phyloP scores from a whole-genome alignment of 257 asterid genomes.

The Pogostemon cablin region DNA sequence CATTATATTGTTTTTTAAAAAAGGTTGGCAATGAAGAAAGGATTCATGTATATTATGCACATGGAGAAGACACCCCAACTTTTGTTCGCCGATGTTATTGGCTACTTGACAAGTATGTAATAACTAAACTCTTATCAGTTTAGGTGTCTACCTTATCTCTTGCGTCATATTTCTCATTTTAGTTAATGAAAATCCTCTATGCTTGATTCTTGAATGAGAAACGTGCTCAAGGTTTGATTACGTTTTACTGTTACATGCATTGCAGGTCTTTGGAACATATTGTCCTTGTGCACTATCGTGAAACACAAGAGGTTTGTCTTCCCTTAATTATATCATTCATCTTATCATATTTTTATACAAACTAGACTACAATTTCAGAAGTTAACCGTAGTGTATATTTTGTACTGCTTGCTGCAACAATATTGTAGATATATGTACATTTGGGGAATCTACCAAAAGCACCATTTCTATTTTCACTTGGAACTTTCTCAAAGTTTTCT shows the following conservation, averaged over 20 bases:
- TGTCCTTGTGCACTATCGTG: slow-evolving; percentile 98
- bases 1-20: slow-evolving; percentile 32
- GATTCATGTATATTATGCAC: slow-evolving; percentile 99
- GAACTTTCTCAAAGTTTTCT: neutral
- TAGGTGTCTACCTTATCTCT: slow-evolving; percentile 17
- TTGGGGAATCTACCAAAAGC: neutral
- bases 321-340: slow-evolving; percentile 23
- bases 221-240: slow-evolving; percentile 20
- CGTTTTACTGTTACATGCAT: slow-evolving; percentile 28
- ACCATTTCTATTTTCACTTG: neutral
- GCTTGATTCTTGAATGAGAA: slow-evolving; percentile 20
- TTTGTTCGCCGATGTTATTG: slow-evolving; percentile 99
- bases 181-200: slow-evolving; percentile 25
- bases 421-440: neutral
- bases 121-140: slow-evolving; percentile 26
- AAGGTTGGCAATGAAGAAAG: slow-evolving; percentile 96
- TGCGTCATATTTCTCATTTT: slow-evolving; percentile 24
- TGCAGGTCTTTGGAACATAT: slow-evolving; percentile 88
- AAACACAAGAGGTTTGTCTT: slow-evolving; percentile 89
- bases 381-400: neutral
- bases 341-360: slow-evolving; percentile 10
- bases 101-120: slow-evolving; percentile 94
- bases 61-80: slow-evolving; percentile 86
- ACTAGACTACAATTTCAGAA: slow-evolving; percentile 1
- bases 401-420: neutral